Evolutionary conservation across 805 yeast genomes (phyloP), one percentile per base, ranked within the genome.

Genomic region (Ogataea allantospora): DNA sequence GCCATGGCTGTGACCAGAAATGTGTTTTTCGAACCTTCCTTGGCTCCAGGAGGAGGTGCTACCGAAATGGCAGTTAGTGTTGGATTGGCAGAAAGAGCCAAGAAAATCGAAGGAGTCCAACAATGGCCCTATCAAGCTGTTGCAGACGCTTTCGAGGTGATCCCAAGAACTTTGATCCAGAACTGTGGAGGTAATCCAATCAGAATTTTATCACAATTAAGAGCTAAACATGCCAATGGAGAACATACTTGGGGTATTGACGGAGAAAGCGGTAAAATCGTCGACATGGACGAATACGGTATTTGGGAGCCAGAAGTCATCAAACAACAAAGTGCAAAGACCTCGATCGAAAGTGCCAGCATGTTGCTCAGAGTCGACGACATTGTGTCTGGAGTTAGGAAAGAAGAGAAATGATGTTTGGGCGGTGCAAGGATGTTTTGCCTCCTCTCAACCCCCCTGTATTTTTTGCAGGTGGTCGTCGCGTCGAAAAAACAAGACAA

Each of bases 71-170:
- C 98, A 3, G 88, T 93, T 26, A 75, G 91, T 43, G 97, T 93
- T 20, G 78, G 73, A 49, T 73, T 93, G 43, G 76, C 95, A 12
- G 96, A 89, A 60, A 83, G 78, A 67, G 96, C 98, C 33, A 91
- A 88, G 69, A 73, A 80, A 34, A 77, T 93, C 50, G 96, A 88
- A 62, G 99, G 98, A 45, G 83, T 91, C 41, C 89, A 85, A 42
- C 99, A 93, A 67, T 91, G 96, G 95, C 99, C 99, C 33, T 93
- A 93, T 66, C 93, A 87, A 66, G 97, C 98, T 3, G 98, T 93
- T 38, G 95, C 97, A 7, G 98, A 93, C 68, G 98, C 99, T 0
- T 83, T 93, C 71, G 99, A 93, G 67, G 96, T 93, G 33, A 93
- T 93, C 53, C 98, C 99, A 54, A 82, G 99, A 69, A 93, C 99